These are phyloP conservation scores for Torulaspora delbrueckii DNA, from an alignment of 805 yeast genomes.

Conservation along the genomic window DNA sequence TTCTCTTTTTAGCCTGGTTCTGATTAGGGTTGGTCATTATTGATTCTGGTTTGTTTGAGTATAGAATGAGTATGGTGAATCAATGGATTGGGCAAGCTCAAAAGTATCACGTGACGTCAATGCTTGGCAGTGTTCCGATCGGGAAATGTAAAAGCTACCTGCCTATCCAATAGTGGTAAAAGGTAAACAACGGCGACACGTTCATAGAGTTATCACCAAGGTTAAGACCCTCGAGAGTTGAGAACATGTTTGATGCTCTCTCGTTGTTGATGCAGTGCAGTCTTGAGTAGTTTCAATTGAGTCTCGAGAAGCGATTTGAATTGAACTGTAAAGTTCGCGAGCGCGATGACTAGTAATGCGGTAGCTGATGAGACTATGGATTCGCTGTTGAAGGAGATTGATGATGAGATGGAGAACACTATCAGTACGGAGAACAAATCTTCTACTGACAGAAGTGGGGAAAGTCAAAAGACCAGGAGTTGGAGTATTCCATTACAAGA, in stretches of 20 bases:
- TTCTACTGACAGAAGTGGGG: background rate
- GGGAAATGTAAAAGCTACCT: background rate
- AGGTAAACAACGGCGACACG: conserved; percentile 1
- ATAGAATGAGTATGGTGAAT: no score
- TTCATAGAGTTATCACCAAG: background rate
- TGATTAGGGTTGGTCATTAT: no score
- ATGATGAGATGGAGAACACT: conserved; percentile 27
- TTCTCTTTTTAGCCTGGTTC: no score
- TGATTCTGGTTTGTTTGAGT: no score
- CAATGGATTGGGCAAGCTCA: no score
- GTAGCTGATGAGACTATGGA: conserved; percentile 22
- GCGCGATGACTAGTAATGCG: background rate
- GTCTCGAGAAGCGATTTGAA: background rate
- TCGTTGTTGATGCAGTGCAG: background rate
- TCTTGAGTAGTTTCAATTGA: background rate
- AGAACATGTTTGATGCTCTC: background rate
- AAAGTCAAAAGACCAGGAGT: background rate
- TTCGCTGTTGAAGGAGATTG: conserved; percentile 31
- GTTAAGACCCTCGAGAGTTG: background rate
- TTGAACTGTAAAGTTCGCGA: background rate
- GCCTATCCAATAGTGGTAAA: conserved; percentile 1
- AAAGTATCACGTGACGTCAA: background rate
- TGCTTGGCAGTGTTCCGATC: background rate
- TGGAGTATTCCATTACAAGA: conserved; percentile 28
- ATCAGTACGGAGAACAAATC: conserved; percentile 1